phyloP scores from a whole-genome alignment of 106 monocot species.

The Chionographis japonica region DNA sequence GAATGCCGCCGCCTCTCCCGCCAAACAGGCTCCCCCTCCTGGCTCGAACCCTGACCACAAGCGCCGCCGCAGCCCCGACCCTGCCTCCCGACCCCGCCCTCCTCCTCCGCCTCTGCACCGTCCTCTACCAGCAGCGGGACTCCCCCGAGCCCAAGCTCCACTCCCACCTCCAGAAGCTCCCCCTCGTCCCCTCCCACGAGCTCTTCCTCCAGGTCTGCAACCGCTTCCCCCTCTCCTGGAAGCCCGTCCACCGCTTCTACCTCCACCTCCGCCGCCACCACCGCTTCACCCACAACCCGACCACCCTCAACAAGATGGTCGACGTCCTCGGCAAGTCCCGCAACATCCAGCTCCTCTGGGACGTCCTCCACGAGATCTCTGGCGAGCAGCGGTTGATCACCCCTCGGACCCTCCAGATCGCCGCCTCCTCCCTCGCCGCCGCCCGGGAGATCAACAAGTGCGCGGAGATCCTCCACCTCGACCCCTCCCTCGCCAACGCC shows the following conservation, averaged over 20 bases:
- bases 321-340: constrained; percentile 46
- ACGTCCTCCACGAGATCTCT: constrained; percentile 26
- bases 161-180: constrained; percentile 32
- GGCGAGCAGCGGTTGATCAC: constrained; percentile 21
- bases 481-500: constrained; percentile 3
- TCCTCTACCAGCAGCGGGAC: constrained; percentile 72
- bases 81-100: constrained; percentile 24
- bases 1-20: neutral
- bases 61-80: constrained; percentile 4
- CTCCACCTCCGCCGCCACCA: constrained; percentile 30
- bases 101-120: constrained; percentile 72
- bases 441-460: constrained; percentile 57
- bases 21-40: neutral
- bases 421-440: constrained; percentile 31
- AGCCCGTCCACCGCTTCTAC: constrained; percentile 68
- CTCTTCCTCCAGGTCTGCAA: constrained; percentile 72
- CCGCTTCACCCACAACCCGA: constrained; percentile 50
- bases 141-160: constrained; percentile 20
- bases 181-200: constrained; percentile 47
- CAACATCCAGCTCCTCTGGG: constrained; percentile 54
- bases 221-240: constrained; percentile 71
- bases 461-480: constrained; percentile 26
- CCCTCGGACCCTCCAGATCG: constrained; percentile 15
- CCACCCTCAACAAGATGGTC: constrained; percentile 49
- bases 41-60: neutral